Percentiles rank a stretch among this genome's conserved stretches.
phyloP scores from a whole-genome alignment of 163 green algal genomes.

The Chlorella variabilis region DNA sequence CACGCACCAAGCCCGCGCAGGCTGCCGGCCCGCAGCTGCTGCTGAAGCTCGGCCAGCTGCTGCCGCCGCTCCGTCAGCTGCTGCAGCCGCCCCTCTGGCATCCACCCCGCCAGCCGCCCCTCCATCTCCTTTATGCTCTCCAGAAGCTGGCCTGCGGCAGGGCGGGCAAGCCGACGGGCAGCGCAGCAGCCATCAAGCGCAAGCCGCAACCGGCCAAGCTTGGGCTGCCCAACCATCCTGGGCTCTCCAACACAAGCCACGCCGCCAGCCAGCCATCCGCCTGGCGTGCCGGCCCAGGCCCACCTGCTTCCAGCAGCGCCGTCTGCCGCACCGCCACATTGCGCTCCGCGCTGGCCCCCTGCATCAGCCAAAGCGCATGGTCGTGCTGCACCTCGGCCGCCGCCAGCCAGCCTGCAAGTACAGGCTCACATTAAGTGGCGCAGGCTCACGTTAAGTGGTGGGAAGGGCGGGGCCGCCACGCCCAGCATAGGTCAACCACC shows the following conservation, averaged over 20 bases:
- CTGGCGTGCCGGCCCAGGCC: too few species aligned
- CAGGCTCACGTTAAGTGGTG: too few species aligned
- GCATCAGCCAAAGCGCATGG: slow-evolving; percentile 2
- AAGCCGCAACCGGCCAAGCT: too few species aligned
- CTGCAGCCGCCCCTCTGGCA: slow-evolving; percentile 5
- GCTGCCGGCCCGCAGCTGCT: slow-evolving; percentile 1
- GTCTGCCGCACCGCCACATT: slow-evolving; percentile 22
- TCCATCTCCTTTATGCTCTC: background rate
- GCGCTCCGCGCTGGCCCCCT: background rate
- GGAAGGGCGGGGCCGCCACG: too few species aligned
- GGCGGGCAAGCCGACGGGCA: background rate
- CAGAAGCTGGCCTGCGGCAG: slow-evolving; percentile 22
- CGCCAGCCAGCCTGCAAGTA: slow-evolving; percentile 19
- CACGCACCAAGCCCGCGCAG: background rate
- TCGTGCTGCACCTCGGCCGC: slow-evolving; percentile 21
- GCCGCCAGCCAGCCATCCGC: too few species aligned
- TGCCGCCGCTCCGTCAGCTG: slow-evolving; percentile 12
- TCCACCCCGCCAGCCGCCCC: background rate
- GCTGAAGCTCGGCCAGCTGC: slow-evolving; percentile 1
- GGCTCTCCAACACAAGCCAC: too few species aligned
- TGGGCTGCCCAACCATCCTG: too few species aligned
- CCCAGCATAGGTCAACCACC: too few species aligned
- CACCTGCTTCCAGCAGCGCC: slow-evolving; percentile 22
- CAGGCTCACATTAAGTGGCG: too few species aligned
- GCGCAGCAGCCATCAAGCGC: too few species aligned